Evolutionary conservation across 305 asterid genomes (phyloP).

Genomic region (Fraxinus latifolia): DNA sequence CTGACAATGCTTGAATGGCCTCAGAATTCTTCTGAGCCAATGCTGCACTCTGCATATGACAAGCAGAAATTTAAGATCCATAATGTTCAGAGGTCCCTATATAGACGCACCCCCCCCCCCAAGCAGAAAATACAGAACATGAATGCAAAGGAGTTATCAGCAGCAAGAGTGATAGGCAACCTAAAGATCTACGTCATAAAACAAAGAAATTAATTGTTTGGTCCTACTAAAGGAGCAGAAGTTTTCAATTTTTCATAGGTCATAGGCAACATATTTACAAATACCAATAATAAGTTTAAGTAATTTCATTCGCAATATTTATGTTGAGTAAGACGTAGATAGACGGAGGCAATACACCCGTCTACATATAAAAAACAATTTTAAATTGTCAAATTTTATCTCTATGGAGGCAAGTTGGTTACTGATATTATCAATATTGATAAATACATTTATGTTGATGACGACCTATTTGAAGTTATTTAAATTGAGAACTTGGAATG

Average conservation of each 20-base stretch:
- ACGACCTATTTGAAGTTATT: neutral
- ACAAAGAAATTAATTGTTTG: neutral
- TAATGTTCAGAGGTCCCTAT: neutral
- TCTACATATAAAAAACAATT: neutral
- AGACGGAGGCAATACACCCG: neutral
- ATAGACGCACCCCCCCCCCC: neutral
- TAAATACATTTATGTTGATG: neutral
- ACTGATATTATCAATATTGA: neutral
- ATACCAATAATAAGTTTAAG: neutral
- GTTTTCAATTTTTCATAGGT: neutral
- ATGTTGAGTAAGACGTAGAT: neutral
- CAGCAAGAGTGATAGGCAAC: neutral
- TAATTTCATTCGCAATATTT: neutral
- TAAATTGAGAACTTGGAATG: neutral
- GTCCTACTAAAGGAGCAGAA: neutral
- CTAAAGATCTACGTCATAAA: neutral
- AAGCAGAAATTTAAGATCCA: neutral
- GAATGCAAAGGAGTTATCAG: neutral
- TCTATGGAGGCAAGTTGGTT: neutral
- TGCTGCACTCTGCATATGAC: constrained; percentile 49
- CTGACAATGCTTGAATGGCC: constrained; percentile 73
- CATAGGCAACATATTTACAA: neutral
- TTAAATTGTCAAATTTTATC: neutral
- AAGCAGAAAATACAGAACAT: neutral
- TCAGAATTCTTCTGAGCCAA: constrained; percentile 80